A percentile compares a stretch with the other conserved stretches of the same genome.
phyloP scores from a whole-genome alignment of 2,329 filamentous ascomycete genomes.

The Apiospora marii region DNA sequence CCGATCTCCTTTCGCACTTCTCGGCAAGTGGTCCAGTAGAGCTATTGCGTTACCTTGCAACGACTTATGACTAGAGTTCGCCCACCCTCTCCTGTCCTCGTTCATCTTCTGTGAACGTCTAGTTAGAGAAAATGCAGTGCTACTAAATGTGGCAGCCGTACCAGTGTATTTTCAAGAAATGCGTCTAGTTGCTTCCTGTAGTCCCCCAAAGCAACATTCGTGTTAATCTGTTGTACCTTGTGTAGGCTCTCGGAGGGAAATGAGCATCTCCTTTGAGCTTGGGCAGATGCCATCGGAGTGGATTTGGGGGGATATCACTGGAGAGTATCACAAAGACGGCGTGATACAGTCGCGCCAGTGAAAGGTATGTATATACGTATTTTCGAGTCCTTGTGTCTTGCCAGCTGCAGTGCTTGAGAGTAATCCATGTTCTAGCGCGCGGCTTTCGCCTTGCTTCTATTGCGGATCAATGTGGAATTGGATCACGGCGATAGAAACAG shows the following conservation, averaged over 20 bases:
- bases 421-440: neutral
- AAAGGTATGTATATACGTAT: neutral
- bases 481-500: conserved; percentile 1
- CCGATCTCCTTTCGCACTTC: conserved; percentile 17
- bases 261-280: conserved; percentile 15
- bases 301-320: neutral
- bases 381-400: neutral
- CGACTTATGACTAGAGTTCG: conserved; percentile 12
- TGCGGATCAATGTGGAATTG: conserved; percentile 2
- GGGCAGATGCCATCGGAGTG: neutral
- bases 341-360: neutral
- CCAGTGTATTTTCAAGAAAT: conserved; percentile 4
- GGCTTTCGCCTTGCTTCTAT: neutral
- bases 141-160: conserved; percentile 6
- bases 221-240: conserved; percentile 12
- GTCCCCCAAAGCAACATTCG: conserved; percentile 8
- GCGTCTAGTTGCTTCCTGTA: conserved; percentile 23
- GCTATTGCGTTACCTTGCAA: conserved; percentile 11
- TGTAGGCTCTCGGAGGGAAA: conserved; percentile 20
- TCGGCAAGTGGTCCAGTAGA: neutral
- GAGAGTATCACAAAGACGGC: conserved; percentile 8
- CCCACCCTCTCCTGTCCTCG: neutral
- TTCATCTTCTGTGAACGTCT: conserved; percentile 4
- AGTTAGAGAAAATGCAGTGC: conserved; percentile 7
- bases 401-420: neutral